Base-by-base conservation (phyloP, 495 filamentous ascomycete species). In the Ascodesmis nigricans region DNA sequence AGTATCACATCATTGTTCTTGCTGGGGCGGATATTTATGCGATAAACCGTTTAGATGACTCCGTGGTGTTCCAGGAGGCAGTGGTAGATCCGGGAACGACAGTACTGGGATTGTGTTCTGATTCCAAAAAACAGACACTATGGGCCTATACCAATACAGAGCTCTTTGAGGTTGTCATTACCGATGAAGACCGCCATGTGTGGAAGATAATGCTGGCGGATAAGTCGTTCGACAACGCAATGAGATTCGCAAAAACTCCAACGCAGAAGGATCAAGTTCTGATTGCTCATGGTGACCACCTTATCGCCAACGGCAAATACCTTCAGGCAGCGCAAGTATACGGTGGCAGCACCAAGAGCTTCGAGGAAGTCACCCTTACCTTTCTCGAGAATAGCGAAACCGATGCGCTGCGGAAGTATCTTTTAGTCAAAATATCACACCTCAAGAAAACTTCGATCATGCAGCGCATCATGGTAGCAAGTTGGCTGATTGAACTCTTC, bases 401-500 rank as follows among this genome's bases (percentile, higher is more conserved):
- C 36, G 90, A 97, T 63, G 84, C 87, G 1, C 55, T 97, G 36
- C 68, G 90, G 17, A 87, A 75, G 47, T 97, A 95, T 50, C 66
- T 97, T 6, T 46, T 83, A 14, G 75, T 78, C 0, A 92, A 92
- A 56, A 60, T 97, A 11, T 60, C 66, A 11, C 75, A 63, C 15
- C 72, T 82, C 49, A 91, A 80, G 56, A 3, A 27, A n/a, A 23
- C 47, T 48, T 70, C 67, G 5, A 57, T 73, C 14, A 97, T 93
- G 90, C 87, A 97, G 56, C 59, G 87, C 33, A 71, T 75, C 21
- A 91, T 97, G 83, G 73, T 93, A 36, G 76, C 87, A 16, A 81
- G 73, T 46, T 97, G 87, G 87, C 67, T 97, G 32, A 63, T 92
- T 11, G 87, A 97, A 44, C 63, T 92, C 4, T 95, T 87, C 55